These are phyloP conservation scores for Iberis pinnata DNA, from an alignment of 345 rosid species.

Conservation along the genomic window DNA sequence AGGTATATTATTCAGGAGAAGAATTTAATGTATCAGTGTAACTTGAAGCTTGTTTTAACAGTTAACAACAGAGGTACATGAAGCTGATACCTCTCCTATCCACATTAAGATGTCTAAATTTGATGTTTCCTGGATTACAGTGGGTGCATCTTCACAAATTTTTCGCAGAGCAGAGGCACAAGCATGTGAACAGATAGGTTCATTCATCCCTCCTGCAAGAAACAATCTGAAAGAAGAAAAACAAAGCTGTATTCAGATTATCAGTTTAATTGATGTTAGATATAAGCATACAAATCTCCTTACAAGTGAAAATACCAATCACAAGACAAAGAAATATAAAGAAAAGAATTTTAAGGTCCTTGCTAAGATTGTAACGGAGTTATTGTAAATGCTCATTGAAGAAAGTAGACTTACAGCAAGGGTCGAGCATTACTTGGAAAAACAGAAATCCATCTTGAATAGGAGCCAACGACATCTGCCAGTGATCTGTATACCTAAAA, in stretches of 20 bases:
- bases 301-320: constrained; percentile 6
- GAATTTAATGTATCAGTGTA: neutral
- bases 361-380: neutral
- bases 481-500: constrained; percentile 87
- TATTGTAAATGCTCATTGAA: neutral
- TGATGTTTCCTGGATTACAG: constrained; percentile 60
- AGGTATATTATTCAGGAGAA: constrained; percentile 9
- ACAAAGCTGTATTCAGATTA: constrained; percentile 18
- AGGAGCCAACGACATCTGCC: constrained; percentile 90
- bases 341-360: neutral
- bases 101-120: constrained; percentile 84
- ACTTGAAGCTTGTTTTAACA: constrained; percentile 1
- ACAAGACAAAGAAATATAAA: neutral
- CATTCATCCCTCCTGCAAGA: constrained; percentile 85
- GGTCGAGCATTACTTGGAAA: constrained; percentile 58
- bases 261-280: constrained; percentile 2
- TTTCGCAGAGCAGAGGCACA: constrained; percentile 84
- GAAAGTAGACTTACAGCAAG: constrained; percentile 55
- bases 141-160: constrained; percentile 80
- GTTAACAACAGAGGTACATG: neutral
- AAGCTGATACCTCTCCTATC: constrained; percentile 73
- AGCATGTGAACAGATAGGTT: constrained; percentile 66
- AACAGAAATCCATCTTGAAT: constrained; percentile 79
- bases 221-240: constrained; percentile 75
- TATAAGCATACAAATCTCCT: neutral